These are phyloP conservation scores for Selenicereus undatus DNA, from an alignment of 148 eudicot genomes.

Conservation along the genomic window DNA sequence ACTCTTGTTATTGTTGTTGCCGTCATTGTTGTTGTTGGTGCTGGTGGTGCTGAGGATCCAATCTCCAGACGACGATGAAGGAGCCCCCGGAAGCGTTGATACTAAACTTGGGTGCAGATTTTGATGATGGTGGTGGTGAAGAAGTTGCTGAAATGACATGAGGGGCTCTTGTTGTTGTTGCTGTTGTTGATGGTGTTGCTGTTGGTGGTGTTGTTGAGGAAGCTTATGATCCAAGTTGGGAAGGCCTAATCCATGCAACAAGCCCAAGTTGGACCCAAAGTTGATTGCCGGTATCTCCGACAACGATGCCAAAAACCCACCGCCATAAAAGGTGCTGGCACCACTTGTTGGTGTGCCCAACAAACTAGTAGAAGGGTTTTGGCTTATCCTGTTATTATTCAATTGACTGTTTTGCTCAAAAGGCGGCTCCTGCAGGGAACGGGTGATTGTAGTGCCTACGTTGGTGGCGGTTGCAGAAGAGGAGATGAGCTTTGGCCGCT, in stretches of 20 bases:
- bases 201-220: neutral
- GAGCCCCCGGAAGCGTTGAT: neutral
- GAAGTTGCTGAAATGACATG: slow-evolving; percentile 15
- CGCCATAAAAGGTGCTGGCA: neutral
- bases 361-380: neutral
- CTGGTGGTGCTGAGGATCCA: slow-evolving; percentile 16
- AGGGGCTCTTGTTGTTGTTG: neutral
- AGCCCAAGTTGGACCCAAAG: slow-evolving; percentile 31
- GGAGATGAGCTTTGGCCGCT: slow-evolving; percentile 25
- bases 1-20: neutral
- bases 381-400: neutral
- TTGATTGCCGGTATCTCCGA: slow-evolving; percentile 24
- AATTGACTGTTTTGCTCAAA: neutral
- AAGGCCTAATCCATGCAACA: slow-evolving; percentile 30
- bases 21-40: neutral
- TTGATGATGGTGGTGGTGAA: slow-evolving; percentile 13
- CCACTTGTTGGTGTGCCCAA: neutral
- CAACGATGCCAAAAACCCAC: slow-evolving; percentile 33
- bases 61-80: neutral
- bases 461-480: neutral
- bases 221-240: neutral
- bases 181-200: neutral
- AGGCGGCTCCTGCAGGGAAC: neutral
- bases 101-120: slow-evolving; percentile 3
- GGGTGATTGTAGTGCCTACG: neutral